A percentile compares a stretch with the other conserved stretches of the same genome.
phyloP scores from a whole-genome alignment of 768 basidiomycete species.

The Tephrocybe rancida region DNA sequence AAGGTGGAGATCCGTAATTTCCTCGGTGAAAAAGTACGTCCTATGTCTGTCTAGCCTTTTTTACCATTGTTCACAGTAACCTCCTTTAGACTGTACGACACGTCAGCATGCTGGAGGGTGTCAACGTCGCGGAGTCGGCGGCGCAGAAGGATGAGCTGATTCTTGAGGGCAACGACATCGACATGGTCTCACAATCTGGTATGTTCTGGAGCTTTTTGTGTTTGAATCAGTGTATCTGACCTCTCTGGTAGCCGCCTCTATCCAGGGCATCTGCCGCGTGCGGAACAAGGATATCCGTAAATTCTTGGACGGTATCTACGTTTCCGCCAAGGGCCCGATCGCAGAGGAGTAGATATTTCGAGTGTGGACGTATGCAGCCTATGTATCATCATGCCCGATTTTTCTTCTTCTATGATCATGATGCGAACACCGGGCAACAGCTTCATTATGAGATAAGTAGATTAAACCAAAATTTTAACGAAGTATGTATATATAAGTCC shows the following conservation, averaged over 20 bases:
- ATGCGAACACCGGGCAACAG: slow-evolving; percentile 4
- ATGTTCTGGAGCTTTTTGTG: slow-evolving; percentile 14
- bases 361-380: slow-evolving; percentile 8
- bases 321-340: slow-evolving; percentile 79
- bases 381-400: slow-evolving; percentile 9
- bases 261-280: slow-evolving; percentile 95
- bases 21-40: slow-evolving; percentile 85
- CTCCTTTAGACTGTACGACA: slow-evolving; percentile 80
- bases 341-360: slow-evolving; percentile 41
- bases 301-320: slow-evolving; percentile 95
- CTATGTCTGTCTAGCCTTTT: background rate
- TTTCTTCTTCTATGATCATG: slow-evolving; percentile 13
- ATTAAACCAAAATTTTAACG: background rate
- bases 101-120: slow-evolving; percentile 90
- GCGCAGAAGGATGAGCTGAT: slow-evolving; percentile 94
- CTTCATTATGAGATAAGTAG: background rate
- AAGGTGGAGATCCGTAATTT: slow-evolving; percentile 93
- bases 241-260: slow-evolving; percentile 73
- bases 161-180: slow-evolving; percentile 93
- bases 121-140: slow-evolving; percentile 82
- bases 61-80: background rate
- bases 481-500: background rate
- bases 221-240: slow-evolving; percentile 1
- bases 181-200: slow-evolving; percentile 98
- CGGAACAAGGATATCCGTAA: slow-evolving; percentile 99